Evolutionary conservation across 148 eudicot species (phyloP), one percentile per base, ranked within the genome.

Genomic region (Hydrangea macrophylla): DNA sequence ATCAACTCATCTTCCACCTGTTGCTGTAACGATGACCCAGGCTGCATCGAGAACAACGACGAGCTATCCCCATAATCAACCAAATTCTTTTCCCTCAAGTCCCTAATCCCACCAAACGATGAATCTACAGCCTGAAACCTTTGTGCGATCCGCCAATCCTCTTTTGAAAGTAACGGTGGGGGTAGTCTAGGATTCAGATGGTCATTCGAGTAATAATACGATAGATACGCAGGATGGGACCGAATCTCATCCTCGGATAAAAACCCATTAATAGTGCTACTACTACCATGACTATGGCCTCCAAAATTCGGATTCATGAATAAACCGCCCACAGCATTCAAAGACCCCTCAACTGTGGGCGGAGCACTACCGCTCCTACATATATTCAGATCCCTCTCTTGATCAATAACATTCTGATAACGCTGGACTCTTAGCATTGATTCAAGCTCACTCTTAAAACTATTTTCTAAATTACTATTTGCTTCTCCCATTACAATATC

Each of bases 361-460:
- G 92, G 89, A 28, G 92, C 89, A 73, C 92, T 85, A 25, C 92
- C 92, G 76, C 92, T 87, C 59, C 92, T 60, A 27, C 60, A 72
- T 22, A 82, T 80, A 65, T 76, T 68, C 55, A 75, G 45, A 72
- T 74, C 84, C 60, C 79, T 67, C 65, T 70, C 82, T 13, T 60
- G 44, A 30, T 76, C 79, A 35, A 64, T 44, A 23, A 59, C 40
- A 2, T 53, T 62, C 11, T 58, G 70, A 74, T 68, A 69, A 5
- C 30, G 72, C 58, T 71, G 78, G 67, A 70, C 61, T 45, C 58
- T 70, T n/a, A 81, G 76, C 66, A 82, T 42, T 23, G 62, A 70
- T 56, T 80, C 86, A 35, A 84, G 77, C 57, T 84, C 85, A 67
- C 60, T 70, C 64, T 72, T 70, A 75, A 77, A 72, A 37, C 54